Evolutionary conservation across 495 filamentous ascomycete genomes (phyloP).

Genomic region (Glonium stellatum): DNA sequence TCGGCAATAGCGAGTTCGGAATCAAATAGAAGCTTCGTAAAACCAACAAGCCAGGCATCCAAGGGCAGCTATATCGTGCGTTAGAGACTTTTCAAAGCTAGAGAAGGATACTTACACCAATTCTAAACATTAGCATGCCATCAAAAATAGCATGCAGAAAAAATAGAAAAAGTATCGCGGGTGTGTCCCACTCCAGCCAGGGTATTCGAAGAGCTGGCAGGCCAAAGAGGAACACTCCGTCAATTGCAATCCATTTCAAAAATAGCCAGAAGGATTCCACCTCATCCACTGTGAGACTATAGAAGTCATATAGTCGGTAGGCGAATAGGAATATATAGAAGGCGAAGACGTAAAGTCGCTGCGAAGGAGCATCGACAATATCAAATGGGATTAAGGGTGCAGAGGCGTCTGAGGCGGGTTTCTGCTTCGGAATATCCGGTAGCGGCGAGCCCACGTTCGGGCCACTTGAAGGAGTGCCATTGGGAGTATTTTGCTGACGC

Average conservation of each 20-base stretch:
- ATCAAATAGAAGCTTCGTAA: slow-evolving; percentile 74
- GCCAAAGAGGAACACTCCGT: slow-evolving; percentile 75
- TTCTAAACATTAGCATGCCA: slow-evolving; percentile 84
- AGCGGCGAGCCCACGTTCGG: slow-evolving; percentile 22
- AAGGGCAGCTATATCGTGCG: slow-evolving; percentile 49
- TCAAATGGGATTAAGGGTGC: slow-evolving; percentile 67
- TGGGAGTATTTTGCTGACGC: slow-evolving; percentile 24
- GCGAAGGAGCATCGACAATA: slow-evolving; percentile 77
- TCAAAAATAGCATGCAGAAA: slow-evolving; percentile 63
- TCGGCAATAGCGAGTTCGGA: slow-evolving; percentile 86
- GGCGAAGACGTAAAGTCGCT: slow-evolving; percentile 76
- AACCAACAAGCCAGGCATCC: slow-evolving; percentile 55
- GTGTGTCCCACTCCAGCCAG: slow-evolving; percentile 84
- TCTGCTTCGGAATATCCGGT: slow-evolving; percentile 19
- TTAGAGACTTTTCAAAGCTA: slow-evolving; percentile 24
- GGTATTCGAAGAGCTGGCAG: slow-evolving; percentile 82
- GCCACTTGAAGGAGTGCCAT: slow-evolving; percentile 33
- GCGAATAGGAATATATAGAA: slow-evolving; percentile 64
- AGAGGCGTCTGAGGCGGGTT: slow-evolving; percentile 21
- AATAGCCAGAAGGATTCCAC: slow-evolving; percentile 78
- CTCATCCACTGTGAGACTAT: slow-evolving; percentile 63
- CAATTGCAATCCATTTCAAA: slow-evolving; percentile 83
- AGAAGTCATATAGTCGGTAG: slow-evolving; percentile 82
- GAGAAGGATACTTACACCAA: slow-evolving; percentile 51
- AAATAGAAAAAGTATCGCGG: slow-evolving; percentile 59